Percentiles rank a stretch among this genome's conserved stretches.
These are phyloP conservation scores for Penicillium simplicissimum DNA, from an alignment of 495 filamentous ascomycete genomes.

Conservation along the genomic window DNA sequence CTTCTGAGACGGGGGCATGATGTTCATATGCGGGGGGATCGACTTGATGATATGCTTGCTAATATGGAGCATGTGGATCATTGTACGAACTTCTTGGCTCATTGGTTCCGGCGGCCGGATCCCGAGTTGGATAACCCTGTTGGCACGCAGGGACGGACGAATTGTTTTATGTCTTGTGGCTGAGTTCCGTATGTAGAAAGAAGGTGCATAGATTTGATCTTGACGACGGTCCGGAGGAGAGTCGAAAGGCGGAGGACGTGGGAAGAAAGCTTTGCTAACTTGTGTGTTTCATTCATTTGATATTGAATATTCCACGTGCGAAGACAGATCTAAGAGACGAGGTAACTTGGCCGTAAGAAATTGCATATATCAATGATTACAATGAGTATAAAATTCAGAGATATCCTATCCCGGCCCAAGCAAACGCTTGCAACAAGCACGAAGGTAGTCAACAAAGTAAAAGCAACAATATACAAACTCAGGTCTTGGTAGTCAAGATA, in stretches of 20 bases:
- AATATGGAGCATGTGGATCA: slow-evolving; percentile 2
- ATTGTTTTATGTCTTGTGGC: not conserved
- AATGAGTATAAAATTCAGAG: not conserved
- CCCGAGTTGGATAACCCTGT: not conserved
- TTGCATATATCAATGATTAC: not conserved
- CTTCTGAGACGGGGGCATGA: not conserved
- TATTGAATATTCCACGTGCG: not conserved
- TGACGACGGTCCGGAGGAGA: not conserved
- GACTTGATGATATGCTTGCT: not conserved
- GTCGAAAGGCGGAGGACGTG: not conserved
- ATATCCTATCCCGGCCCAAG: not conserved
- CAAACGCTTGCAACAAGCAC: not conserved
- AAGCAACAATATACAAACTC: not conserved
- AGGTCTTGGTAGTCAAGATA: not conserved
- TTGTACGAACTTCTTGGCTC: not conserved
- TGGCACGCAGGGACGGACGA: not conserved
- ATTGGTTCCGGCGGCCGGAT: not conserved
- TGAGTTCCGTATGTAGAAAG: not conserved
- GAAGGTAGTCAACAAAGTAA: not conserved
- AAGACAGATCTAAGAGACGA: not conserved
- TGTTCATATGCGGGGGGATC: not conserved
- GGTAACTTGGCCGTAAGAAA: not conserved
- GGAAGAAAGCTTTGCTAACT: not conserved
- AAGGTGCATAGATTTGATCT: not conserved
- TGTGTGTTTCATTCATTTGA: not conserved